phyloP scores from a whole-genome alignment of 106 monocot species.

The Apostasia ramifera region DNA sequence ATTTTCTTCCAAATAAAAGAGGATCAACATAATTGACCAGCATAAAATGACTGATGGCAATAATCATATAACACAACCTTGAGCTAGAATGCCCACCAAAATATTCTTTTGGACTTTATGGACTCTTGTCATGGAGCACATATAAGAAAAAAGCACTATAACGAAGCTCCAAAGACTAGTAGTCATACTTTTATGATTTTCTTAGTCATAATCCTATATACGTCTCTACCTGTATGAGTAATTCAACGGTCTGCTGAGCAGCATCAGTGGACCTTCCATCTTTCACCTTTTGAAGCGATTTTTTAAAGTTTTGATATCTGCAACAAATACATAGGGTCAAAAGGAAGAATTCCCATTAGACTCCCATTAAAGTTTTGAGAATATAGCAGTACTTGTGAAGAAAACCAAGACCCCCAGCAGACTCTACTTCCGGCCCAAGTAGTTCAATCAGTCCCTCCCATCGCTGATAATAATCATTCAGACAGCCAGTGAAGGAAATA shows the following conservation, averaged over 20 bases:
- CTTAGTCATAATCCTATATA: neutral
- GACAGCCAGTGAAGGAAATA: neutral
- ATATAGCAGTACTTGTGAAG: constrained; percentile 65
- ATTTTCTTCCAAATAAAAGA: too few relatives aligned
- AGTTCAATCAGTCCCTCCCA: constrained; percentile 97
- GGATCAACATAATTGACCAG: too few relatives aligned
- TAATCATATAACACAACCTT: too few relatives aligned
- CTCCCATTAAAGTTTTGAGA: too few relatives aligned
- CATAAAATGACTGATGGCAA: too few relatives aligned
- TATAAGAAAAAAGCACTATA: too few relatives aligned
- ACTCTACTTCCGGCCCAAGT: constrained; percentile 75
- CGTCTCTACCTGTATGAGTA: constrained; percentile 63
- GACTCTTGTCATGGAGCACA: too few relatives aligned
- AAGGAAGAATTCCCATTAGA: too few relatives aligned
- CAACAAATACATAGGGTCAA: neutral
- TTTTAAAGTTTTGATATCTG: constrained; percentile 96
- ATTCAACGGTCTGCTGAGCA: constrained; percentile 48
- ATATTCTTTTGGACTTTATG: too few relatives aligned
- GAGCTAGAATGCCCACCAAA: too few relatives aligned
- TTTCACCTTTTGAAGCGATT: constrained; percentile 48
- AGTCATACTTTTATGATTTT: too few relatives aligned
- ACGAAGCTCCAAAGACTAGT: too few relatives aligned
- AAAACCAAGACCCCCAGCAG: constrained; percentile 85
- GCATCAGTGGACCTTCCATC: constrained; percentile 31
- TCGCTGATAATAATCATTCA: constrained; percentile 43